Percentiles rank a stretch among this genome's conserved stretches.
phyloP scores from a whole-genome alignment of 257 asterid genomes.

The Penstemon davidsonii region DNA sequence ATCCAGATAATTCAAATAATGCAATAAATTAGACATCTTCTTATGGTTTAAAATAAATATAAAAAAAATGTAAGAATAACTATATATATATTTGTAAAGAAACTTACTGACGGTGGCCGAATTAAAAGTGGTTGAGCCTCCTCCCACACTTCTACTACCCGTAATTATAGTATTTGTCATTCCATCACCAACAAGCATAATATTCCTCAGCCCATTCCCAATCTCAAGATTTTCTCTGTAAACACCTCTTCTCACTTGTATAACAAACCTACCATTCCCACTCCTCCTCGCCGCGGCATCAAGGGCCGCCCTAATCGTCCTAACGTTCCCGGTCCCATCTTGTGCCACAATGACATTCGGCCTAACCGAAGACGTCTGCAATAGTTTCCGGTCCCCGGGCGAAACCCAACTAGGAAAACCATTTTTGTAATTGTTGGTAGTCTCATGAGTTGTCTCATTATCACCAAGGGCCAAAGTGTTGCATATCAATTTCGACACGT shows the following conservation, averaged over 20 bases:
- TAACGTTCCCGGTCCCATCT: slow-evolving; percentile 48
- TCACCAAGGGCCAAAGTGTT: slow-evolving; percentile 15
- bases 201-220: slow-evolving; percentile 27
- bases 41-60: too few relatives aligned
- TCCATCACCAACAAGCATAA: slow-evolving; percentile 28
- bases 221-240: slow-evolving; percentile 44
- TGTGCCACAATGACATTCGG: slow-evolving; percentile 44
- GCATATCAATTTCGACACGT: slow-evolving; percentile 10
- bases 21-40: too few relatives aligned
- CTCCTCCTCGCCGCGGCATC: slow-evolving; percentile 33
- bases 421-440: slow-evolving; percentile 10
- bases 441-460: slow-evolving; percentile 12
- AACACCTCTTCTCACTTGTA: slow-evolving; percentile 35
- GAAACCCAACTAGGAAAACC: slow-evolving; percentile 41
- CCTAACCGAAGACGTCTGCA: slow-evolving; percentile 20
- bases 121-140: slow-evolving; percentile 2
- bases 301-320: slow-evolving; percentile 43
- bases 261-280: slow-evolving; percentile 38
- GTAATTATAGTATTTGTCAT: slow-evolving; percentile 24
- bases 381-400: slow-evolving; percentile 28
- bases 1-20: too few relatives aligned
- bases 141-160: neutral
- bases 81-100: neutral
- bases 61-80: neutral
- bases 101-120: slow-evolving; percentile 22